Percentiles rank a stretch among this genome's conserved stretches.
Evolutionary conservation across 495 filamentous ascomycete genomes (phyloP).

Genomic region (Tuber melanosporum): DNA sequence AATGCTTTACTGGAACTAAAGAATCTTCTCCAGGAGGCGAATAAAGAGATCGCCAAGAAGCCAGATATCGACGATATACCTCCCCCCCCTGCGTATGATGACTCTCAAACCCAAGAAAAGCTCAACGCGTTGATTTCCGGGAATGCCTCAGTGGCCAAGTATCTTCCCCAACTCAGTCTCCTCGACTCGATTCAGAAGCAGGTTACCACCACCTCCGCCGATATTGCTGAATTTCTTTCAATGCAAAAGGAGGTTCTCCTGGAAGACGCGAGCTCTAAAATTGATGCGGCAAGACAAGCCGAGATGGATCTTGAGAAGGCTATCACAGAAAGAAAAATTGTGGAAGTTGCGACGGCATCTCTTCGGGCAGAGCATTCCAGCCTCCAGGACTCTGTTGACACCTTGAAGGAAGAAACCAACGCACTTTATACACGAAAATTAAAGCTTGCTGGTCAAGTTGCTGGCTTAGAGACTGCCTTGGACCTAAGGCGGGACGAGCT

Average conservation of each 20-base stretch:
- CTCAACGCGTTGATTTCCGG: conserved; percentile 75
- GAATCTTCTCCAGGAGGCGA: conserved; percentile 42
- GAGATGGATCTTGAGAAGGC: conserved; percentile 72
- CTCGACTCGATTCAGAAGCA: conserved; percentile 85
- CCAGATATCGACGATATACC: conserved; percentile 35
- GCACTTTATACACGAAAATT: conserved; percentile 64
- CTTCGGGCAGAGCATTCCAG: conserved; percentile 61
- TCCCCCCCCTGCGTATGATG: conserved; percentile 53
- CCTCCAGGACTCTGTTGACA: conserved; percentile 53
- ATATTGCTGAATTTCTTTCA: conserved; percentile 77
- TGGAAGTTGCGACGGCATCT: conserved; percentile 62
- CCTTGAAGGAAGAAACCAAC: conserved; percentile 63
- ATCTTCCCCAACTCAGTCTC: conserved; percentile 60
- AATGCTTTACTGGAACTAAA: conserved; percentile 42
- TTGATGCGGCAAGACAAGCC: conserved; percentile 73
- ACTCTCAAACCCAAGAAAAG: conserved; percentile 68
- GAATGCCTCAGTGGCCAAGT: conserved; percentile 52
- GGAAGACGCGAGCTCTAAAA: conserved; percentile 71
- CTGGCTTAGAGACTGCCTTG: conserved; percentile 79
- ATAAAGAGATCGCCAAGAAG: conserved; percentile 32
- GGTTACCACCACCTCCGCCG: conserved; percentile 75
- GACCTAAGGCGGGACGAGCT: conserved; percentile 85
- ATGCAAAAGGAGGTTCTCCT: conserved; percentile 70
- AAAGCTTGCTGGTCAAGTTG: conserved; percentile 72
- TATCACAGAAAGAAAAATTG: conserved; percentile 67